Percentiles rank a stretch among this genome's conserved stretches.
phyloP scores from a whole-genome alignment of 1,284 basidiomycete genomes.

The Ceratobasidium sp. region DNA sequence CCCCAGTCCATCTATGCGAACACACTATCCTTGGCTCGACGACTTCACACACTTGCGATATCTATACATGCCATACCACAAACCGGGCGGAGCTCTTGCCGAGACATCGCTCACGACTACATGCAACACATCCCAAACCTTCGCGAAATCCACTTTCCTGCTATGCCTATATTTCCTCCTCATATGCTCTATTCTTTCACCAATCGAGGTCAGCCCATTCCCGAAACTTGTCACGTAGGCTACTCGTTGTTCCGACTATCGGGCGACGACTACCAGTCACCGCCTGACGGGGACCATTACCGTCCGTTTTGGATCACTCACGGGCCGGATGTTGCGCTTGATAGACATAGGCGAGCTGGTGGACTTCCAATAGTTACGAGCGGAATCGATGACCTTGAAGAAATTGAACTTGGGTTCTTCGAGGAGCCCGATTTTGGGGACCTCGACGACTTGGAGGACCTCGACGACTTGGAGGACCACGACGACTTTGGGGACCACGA shows the following conservation, averaged over 20 bases:
- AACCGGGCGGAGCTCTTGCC: constrained; percentile 5
- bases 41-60: constrained; percentile 34
- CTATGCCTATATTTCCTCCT: constrained; percentile 14
- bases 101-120: constrained; percentile 13
- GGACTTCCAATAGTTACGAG: constrained; percentile 25
- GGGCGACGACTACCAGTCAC: neutral
- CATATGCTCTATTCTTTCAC: neutral
- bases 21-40: constrained; percentile 1
- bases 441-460: neutral
- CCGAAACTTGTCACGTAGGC: constrained; percentile 1
- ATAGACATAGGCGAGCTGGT: constrained; percentile 31
- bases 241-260: constrained; percentile 20
- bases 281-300: constrained; percentile 15
- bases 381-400: constrained; percentile 3
- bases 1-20: constrained; percentile 22
- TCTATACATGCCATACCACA: constrained; percentile 34
- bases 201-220: neutral
- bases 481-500: constrained; percentile 10
- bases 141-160: constrained; percentile 32
- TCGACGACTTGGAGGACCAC: constrained; percentile 17
- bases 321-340: constrained; percentile 31
- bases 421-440: constrained; percentile 15
- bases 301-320: constrained; percentile 37
- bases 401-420: neutral
- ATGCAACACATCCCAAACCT: constrained; percentile 37